Evolutionary conservation across 1,139 yeast genomes (phyloP).

Genomic region (Debaryomycetaceae sp.): DNA sequence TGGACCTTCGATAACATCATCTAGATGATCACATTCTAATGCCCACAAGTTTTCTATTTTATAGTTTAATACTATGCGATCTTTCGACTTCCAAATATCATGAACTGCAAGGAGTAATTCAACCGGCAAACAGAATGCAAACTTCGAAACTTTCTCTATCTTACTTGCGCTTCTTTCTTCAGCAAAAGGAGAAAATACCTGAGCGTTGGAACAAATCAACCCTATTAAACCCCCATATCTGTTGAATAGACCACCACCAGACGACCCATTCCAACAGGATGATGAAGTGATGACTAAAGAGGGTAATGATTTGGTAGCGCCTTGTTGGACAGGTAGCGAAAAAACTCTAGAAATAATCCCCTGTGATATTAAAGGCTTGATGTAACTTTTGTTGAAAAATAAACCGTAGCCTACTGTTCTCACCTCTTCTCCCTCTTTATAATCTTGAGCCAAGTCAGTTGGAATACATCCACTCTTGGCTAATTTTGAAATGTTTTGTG

Average conservation of each 20-base stretch:
- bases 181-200: slow-evolving; percentile 22
- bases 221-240: slow-evolving; percentile 41
- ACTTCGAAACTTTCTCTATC: slow-evolving; percentile 26
- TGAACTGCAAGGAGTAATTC: slow-evolving; percentile 20
- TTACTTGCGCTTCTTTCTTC: slow-evolving; percentile 7
- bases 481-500: slow-evolving; percentile 8
- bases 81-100: slow-evolving; percentile 1
- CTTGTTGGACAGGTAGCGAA: slow-evolving; percentile 10
- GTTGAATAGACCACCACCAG: slow-evolving; percentile 64
- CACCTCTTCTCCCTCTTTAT: slow-evolving; percentile 34
- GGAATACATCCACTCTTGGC: slow-evolving; percentile 6
- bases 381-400: slow-evolving; percentile 24
- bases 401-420: slow-evolving; percentile 59
- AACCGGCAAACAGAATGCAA: slow-evolving; percentile 29
- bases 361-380: slow-evolving; percentile 41
- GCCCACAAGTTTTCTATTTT: slow-evolving; percentile 24
- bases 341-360: slow-evolving; percentile 41
- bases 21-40: slow-evolving; percentile 20
- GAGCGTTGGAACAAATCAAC: slow-evolving; percentile 62
- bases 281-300: slow-evolving; percentile 53
- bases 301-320: slow-evolving; percentile 11
- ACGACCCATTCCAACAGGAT: slow-evolving; percentile 75
- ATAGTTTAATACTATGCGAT: slow-evolving; percentile 6
- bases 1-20: slow-evolving; percentile 12
- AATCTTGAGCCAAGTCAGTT: slow-evolving; percentile 8